Conservation (phyloP, 495 filamentous ascomycete genomes). For the Penicillium diatomitis region DNA sequence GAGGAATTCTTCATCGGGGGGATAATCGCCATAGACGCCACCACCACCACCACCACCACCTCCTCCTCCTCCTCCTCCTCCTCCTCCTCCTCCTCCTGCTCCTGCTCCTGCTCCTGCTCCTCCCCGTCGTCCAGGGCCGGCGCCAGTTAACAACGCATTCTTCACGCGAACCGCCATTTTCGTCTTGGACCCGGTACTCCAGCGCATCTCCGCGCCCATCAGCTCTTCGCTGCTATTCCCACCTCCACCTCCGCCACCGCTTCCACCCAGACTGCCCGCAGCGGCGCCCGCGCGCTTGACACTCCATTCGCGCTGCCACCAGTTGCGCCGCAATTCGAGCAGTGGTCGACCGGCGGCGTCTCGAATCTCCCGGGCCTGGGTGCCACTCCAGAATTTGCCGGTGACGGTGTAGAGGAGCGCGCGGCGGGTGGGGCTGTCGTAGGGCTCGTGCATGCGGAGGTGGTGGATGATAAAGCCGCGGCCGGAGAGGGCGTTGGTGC, state of each 20-base stretch:
- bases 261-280: no score
- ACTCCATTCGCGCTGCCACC: conserved; percentile 13
- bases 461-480: conserved; percentile 12
- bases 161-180: conserved; percentile 8
- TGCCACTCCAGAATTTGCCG: conserved; percentile 13
- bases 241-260: no score
- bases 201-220: conserved; percentile 2
- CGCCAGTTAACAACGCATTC: conserved; percentile 9
- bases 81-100: background rate
- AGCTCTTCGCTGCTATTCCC: conserved; percentile 2
- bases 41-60: no score
- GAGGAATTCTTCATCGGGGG: background rate
- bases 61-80: background rate
- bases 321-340: conserved; percentile 11
- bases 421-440: conserved; percentile 7
- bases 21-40: no score
- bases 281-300: conserved; percentile 7
- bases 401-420: conserved; percentile 13
- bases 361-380: conserved; percentile 11
- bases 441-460: conserved; percentile 12
- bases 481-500: conserved; percentile 7
- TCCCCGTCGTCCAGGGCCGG: background rate
- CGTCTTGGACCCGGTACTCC: conserved; percentile 6
- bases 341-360: conserved; percentile 6
- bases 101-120: background rate